phyloP scores from a whole-genome alignment of 805 yeast species.

The Wickerhamomyces alni region DNA sequence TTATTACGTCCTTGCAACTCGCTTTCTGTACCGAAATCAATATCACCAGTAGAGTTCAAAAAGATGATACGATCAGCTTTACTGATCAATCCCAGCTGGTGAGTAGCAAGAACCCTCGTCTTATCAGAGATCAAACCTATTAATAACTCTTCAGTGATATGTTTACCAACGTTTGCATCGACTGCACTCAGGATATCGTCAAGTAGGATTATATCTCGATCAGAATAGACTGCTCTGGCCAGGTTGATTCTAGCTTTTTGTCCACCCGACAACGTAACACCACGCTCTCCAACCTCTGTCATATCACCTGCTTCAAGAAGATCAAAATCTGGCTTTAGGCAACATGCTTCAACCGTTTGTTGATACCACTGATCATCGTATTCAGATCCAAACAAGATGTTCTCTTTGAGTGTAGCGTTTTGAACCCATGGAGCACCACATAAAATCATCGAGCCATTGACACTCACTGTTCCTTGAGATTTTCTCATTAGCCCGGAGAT shows the following conservation, averaged over 20 bases:
- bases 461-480: slow-evolving; percentile 38
- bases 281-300: slow-evolving; percentile 93
- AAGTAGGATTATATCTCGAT: slow-evolving; percentile 21
- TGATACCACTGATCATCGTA: slow-evolving; percentile 73
- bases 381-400: slow-evolving; percentile 77
- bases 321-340: slow-evolving; percentile 64
- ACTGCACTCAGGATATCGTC: slow-evolving; percentile 82
- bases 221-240: slow-evolving; percentile 89
- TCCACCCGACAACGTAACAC: slow-evolving; percentile 91
- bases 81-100: slow-evolving; percentile 63
- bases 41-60: slow-evolving; percentile 53
- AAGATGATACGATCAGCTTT: slow-evolving; percentile 65
- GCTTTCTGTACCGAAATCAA: slow-evolving; percentile 52
- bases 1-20: slow-evolving; percentile 40
- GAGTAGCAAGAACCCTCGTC: slow-evolving; percentile 77
- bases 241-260: slow-evolving; percentile 90
- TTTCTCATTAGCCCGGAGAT: slow-evolving; percentile 38
- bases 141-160: slow-evolving; percentile 61
- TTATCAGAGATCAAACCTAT: slow-evolving; percentile 44
- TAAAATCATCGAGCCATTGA: slow-evolving; percentile 41
- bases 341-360: slow-evolving; percentile 76
- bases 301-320: slow-evolving; percentile 79
- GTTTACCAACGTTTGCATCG: slow-evolving; percentile 78
- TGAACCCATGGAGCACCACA: slow-evolving; percentile 78
- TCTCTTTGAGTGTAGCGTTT: slow-evolving; percentile 85